Conservation (phyloP, 495 filamentous ascomycete genomes). For the Tuber melanosporum region DNA sequence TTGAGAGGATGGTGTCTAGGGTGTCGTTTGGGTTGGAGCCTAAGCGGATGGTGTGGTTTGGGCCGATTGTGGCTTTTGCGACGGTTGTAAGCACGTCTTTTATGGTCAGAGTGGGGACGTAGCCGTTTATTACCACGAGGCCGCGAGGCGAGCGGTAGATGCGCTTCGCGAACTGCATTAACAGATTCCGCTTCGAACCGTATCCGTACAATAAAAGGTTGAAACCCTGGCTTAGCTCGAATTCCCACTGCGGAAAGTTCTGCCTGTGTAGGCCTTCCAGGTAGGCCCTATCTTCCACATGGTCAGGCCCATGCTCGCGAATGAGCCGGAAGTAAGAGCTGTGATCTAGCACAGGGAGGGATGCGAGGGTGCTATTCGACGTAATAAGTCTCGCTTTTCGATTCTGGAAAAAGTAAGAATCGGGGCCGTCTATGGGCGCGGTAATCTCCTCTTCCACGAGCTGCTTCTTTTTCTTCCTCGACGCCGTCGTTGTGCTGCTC, state of each 20-base stretch:
- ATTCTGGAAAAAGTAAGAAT: conserved; percentile 91
- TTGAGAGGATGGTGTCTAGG: conserved; percentile 56
- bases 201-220: conserved; percentile 89
- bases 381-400: conserved; percentile 72
- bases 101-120: conserved; percentile 65
- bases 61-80: conserved; percentile 57
- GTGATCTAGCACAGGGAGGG: conserved; percentile 70
- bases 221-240: conserved; percentile 84
- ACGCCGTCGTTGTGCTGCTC: conserved; percentile 19
- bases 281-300: conserved; percentile 61
- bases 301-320: conserved; percentile 61
- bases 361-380: conserved; percentile 75
- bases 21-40: conserved; percentile 60
- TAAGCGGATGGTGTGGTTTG: conserved; percentile 50
- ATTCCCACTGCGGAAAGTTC: conserved; percentile 85
- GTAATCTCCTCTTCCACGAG: conserved; percentile 46
- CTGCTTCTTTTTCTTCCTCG: conserved; percentile 44
- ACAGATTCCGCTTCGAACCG: conserved; percentile 73
- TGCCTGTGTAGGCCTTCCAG: conserved; percentile 68
- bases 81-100: conserved; percentile 73
- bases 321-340: conserved; percentile 81
- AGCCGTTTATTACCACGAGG: conserved; percentile 85
- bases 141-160: conserved; percentile 47
- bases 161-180: conserved; percentile 70
- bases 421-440: conserved; percentile 70